These are phyloP conservation scores for Syzygium oleosum DNA, from an alignment of 345 rosid genomes.

Conservation along the genomic window DNA sequence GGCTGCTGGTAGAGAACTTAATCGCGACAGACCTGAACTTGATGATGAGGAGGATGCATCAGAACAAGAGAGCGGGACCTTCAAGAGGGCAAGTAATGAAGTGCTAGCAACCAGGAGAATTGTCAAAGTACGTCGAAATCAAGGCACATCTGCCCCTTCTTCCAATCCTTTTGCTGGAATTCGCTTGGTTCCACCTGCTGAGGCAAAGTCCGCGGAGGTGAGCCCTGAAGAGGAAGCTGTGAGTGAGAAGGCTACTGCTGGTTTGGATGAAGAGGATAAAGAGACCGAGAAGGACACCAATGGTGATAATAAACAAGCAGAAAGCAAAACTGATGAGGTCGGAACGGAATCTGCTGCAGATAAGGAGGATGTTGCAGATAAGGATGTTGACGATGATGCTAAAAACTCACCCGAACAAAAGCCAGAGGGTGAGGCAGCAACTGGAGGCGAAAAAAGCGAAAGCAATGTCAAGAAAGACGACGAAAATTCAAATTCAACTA, in stretches of 20 bases:
- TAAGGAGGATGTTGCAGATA: constrained; percentile 13
- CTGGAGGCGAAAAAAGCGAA: constrained; percentile 28
- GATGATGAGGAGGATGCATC: constrained; percentile 71
- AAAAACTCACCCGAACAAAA: constrained; percentile 32
- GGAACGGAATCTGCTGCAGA: constrained; percentile 8
- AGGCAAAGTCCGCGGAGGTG: constrained; percentile 4
- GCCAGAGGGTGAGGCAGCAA: constrained; percentile 15
- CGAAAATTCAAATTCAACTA: constrained; percentile 29
- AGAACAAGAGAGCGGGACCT: constrained; percentile 67
- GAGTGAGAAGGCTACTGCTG: neutral
- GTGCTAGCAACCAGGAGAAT: constrained; percentile 78
- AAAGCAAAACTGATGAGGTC: constrained; percentile 12
- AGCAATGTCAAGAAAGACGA: constrained; percentile 29
- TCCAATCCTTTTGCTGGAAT: constrained; percentile 88
- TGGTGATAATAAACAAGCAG: constrained; percentile 7
- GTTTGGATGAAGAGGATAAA: neutral
- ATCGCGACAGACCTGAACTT: constrained; percentile 72
- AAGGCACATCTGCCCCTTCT: constrained; percentile 30
- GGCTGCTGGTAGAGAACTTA: constrained; percentile 81
- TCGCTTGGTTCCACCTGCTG: constrained; percentile 42
- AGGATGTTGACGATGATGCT: constrained; percentile 12
- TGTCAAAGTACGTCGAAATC: constrained; percentile 63
- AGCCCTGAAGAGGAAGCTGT: neutral
- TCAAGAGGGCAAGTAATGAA: constrained; percentile 87
- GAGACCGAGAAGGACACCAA: neutral